Evolutionary conservation across 371 early-diverging fungal species (phyloP).

Genomic region (Rhizopus sp.): DNA sequence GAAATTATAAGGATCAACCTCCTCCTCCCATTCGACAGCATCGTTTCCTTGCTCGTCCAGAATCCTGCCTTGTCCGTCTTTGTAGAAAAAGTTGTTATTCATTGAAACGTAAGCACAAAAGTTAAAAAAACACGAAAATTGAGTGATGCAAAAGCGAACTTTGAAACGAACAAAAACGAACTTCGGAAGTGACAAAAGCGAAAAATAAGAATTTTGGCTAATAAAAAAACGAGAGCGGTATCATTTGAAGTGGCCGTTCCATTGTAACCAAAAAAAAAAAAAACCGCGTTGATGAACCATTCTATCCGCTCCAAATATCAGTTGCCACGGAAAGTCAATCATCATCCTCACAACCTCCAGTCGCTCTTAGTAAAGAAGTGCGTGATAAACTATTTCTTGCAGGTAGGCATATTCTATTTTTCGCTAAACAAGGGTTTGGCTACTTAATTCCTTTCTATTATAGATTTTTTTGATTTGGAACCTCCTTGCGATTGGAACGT

Average conservation of each 20-base stretch:
- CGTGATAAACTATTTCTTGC: conserved; percentile 4
- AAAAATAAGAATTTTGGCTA: too few species aligned
- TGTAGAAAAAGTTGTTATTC: conserved; percentile 11
- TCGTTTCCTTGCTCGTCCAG: conserved; percentile 11
- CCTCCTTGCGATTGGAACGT: conserved; percentile 5
- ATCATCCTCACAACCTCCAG: neutral
- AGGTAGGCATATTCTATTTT: conserved; percentile 4
- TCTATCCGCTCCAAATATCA: too few species aligned
- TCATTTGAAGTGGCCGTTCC: too few species aligned
- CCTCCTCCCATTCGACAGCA: conserved; percentile 14
- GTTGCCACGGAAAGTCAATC: too few species aligned
- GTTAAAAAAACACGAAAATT: conserved; percentile 11
- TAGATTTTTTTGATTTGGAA: conserved; percentile 3
- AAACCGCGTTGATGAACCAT: too few species aligned
- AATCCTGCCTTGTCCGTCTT: conserved; percentile 12
- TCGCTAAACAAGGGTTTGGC: conserved; percentile 5
- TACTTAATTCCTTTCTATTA: conserved; percentile 3
- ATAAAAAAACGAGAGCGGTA: too few species aligned
- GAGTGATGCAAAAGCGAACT: conserved; percentile 8
- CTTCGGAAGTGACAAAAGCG: conserved; percentile 1
- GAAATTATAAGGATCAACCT: conserved; percentile 7
- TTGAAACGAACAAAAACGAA: conserved; percentile 12
- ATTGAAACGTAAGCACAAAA: conserved; percentile 11
- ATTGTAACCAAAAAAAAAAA: too few species aligned
- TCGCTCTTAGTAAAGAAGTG: conserved; percentile 5